Base-by-base conservation (phyloP, 768 basidiomycete species). In the Xerocomus spinulosus region DNA sequence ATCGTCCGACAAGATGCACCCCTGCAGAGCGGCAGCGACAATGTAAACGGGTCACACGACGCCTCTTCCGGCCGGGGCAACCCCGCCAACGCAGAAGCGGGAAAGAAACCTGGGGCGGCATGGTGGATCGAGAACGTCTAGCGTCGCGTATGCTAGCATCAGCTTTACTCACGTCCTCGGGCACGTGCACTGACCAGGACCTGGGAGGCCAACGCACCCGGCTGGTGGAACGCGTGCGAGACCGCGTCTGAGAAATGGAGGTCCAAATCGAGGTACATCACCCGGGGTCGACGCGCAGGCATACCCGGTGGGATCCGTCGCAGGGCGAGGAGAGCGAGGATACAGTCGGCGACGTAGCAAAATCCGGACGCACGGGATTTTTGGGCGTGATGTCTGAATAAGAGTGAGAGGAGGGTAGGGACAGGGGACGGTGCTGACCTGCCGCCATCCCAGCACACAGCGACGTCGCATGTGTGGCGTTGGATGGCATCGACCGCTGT, bases 191-290 rank as follows among this genome's bases (percentile, higher is more conserved):
- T 68, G 54, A 81, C 81, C 67, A 77, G 59, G 46, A 79, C 73
- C 52, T 80, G 80, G 8, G 73, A 68, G 12, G 52, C 49, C 20
- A 53, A 57, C 1, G 70, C 65, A 20, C 58, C 56, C 2, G 75
- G 68, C 1, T 71, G 67, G 48, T 74, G 66, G 61, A 92, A 89
- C 0, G 92, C 89, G 32, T 86, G 77, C 0, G 87, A 85, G 37
- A 94, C 91, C 0, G 81, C 92, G 59, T 96, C 92, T 4, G 87
- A 88, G 57, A 90, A 92, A 63, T 97, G 94, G 3, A 96, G 73
- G 63, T 97, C 94, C 9, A 97, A 70, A 61, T 97, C 94, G 41
- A 98, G 74, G 68, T 96, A 96, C 80, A 97, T 82, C 10, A 93
- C 75, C 3, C 87, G 79, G 1, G 79, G 73, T 51, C 75, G 77